Conservation (phyloP, 208 protist genomes). For the Trichomonas vaginalis region DNA sequence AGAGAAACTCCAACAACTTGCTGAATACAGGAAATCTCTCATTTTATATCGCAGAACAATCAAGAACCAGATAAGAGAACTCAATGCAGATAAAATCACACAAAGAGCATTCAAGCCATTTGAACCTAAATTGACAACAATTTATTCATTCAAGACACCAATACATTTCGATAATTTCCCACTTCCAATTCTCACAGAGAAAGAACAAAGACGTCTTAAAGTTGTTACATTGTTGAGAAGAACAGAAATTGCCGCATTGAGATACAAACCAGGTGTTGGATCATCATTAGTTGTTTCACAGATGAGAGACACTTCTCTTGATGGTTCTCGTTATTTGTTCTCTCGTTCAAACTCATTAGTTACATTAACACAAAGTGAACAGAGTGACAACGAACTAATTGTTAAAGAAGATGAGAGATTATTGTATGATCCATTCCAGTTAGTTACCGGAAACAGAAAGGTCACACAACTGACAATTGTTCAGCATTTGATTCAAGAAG, state of each 20-base stretch:
- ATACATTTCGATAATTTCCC: not conserved
- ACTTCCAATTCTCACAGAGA: not conserved
- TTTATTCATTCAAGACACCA: not conserved
- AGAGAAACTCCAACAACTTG: not conserved
- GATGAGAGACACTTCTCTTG: not conserved
- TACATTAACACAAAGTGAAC: not conserved
- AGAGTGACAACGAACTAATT: not conserved
- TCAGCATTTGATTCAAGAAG: not conserved
- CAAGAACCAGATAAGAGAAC: not conserved
- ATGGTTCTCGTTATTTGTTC: not conserved
- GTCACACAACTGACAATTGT: not conserved
- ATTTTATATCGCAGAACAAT: not conserved
- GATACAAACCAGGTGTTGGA: not conserved
- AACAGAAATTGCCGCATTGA: not conserved
- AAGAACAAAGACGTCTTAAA: not conserved
- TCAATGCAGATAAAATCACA: not conserved
- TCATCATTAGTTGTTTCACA: not conserved
- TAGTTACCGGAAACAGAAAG: not conserved
- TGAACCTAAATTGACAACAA: not conserved
- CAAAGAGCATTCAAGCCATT: not conserved
- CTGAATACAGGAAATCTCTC: not conserved
- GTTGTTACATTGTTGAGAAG: not conserved
- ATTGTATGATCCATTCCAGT: not conserved
- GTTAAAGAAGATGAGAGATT: not conserved
- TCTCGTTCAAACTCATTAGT: not conserved